Base-by-base conservation (phyloP, 2,329 filamentous ascomycete genomes). In the Colletotrichum graminicola region DNA sequence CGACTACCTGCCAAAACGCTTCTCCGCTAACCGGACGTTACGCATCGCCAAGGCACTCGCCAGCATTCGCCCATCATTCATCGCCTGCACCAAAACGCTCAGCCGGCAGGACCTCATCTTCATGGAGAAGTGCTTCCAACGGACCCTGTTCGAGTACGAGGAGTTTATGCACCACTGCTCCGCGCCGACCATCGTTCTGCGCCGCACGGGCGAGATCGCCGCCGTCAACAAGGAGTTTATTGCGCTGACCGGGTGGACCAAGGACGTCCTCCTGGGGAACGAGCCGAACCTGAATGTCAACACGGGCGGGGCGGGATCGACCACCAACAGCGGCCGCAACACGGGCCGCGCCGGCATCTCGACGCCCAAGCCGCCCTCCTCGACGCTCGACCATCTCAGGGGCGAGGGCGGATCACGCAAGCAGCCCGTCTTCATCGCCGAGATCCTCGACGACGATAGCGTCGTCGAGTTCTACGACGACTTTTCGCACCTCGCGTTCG, bases 101-200 rank as follows among this genome's bases (percentile, higher is more conserved):
- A 95, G 94, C 74, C 87, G 91, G 23, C 92, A 96, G 77, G 96
- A 99, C 80, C 85, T 98, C 36, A 91, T 99, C 29, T 98, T 98
- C 80, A 97, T 97, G 93, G 96, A 99, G 80, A 97, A 97, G 82
- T 97, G 93, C 77, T 94, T 98, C 78, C 96, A 99, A 81, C 90
- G 96, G 47, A 97, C 94, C 0, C 86, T 98, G 14, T 94, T 94
- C 78, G 94, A 97, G 79, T 97, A 97, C 77, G 94, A 98, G 78
- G 94, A 97, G 74, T 96, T 97, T 75, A 93, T 98, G 84, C 91
- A 93, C 68, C 91, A 94, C 74, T 94, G 92, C 72, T 94, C 94
- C 49, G 97, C 94, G 5, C 96, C 96, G 0, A 97, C 95, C 0
- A 90, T 99, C 69, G 94, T 98, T 34, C 97, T 94, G 78, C 91